These are phyloP conservation scores for Cryptosporidium sp. DNA, from an alignment of 169 alveolate species.

Conservation along the genomic window DNA sequence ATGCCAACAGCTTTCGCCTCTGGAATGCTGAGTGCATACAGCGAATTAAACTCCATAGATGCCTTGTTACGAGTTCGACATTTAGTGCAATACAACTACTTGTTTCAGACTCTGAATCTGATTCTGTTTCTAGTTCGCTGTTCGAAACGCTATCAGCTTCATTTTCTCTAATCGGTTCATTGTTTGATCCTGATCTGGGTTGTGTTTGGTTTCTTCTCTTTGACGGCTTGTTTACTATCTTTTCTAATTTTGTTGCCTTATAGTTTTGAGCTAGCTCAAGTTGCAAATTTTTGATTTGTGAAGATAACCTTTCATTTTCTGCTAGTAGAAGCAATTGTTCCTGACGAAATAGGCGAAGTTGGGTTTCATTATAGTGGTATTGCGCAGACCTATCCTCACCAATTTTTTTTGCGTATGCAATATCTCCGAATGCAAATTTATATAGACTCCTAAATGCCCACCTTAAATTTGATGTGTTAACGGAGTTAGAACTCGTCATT, in stretches of 20 bases:
- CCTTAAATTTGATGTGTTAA: constrained; percentile 52
- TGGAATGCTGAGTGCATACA: constrained; percentile 65
- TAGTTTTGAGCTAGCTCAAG: constrained; percentile 72
- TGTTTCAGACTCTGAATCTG: constrained; percentile 68
- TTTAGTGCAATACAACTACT: constrained; percentile 73
- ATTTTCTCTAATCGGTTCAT: constrained; percentile 14
- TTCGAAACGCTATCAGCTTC: constrained; percentile 36
- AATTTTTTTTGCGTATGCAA: constrained; percentile 69
- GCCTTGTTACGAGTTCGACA: constrained; percentile 75
- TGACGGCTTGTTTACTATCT: constrained; percentile 31
- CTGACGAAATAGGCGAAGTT: constrained; percentile 81
- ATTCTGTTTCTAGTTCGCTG: constrained; percentile 68
- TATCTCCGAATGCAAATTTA: constrained; percentile 66
- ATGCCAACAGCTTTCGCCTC: constrained; percentile 59
- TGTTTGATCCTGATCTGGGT: constrained; percentile 30
- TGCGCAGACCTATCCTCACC: constrained; percentile 76
- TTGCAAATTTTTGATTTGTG: constrained; percentile 78
- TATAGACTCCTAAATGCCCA: constrained; percentile 71
- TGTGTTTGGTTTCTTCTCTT: constrained; percentile 43
- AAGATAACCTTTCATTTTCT: constrained; percentile 80
- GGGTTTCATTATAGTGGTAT: constrained; percentile 77
- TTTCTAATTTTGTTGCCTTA: constrained; percentile 50
- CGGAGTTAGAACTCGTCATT: constrained; percentile 71
- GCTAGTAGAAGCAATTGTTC: constrained; percentile 81
- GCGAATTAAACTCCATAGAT: constrained; percentile 48